Evolutionary conservation across 208 protist species (phyloP).

Genomic region (Acanthamoeba sp.): DNA sequence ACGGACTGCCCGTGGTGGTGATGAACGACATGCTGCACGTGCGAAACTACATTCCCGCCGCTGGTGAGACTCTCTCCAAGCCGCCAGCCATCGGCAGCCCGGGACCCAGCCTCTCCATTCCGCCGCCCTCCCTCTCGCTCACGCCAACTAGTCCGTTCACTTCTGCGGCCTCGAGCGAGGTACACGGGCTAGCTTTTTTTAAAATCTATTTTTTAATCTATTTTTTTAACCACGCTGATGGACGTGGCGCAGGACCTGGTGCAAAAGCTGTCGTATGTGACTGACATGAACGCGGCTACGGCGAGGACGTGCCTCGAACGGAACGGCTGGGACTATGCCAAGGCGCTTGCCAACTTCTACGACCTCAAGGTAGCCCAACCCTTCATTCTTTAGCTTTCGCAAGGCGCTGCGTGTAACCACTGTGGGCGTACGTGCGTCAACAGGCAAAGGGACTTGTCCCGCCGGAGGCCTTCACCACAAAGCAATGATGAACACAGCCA

Average conservation of each 20-base stretch:
- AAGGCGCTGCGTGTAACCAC: neutral
- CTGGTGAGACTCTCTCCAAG: neutral
- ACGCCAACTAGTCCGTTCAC: neutral
- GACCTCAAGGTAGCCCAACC: slow-evolving; percentile 61
- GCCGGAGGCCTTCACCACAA: slow-evolving; percentile 28
- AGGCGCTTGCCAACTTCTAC: slow-evolving; percentile 75
- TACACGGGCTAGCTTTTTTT: too few relatives aligned
- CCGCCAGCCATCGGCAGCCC: slow-evolving; percentile 9
- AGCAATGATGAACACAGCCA: too few relatives aligned
- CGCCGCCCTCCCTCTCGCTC: neutral
- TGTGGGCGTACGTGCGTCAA: neutral
- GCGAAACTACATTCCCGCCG: slow-evolving; percentile 11
- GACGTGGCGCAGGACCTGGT: neutral
- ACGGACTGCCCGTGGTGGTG: slow-evolving; percentile 42
- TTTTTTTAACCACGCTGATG: neutral
- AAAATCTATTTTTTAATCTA: too few relatives aligned
- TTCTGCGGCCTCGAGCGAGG: neutral
- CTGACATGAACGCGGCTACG: slow-evolving; percentile 33
- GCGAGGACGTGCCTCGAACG: slow-evolving; percentile 64
- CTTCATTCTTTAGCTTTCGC: neutral
- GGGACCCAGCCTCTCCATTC: neutral
- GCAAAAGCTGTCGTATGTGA: slow-evolving; percentile 70
- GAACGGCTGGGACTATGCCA: slow-evolving; percentile 68
- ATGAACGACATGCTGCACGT: slow-evolving; percentile 75
- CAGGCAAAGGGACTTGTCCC: slow-evolving; percentile 27